These are phyloP conservation scores for Hypoxylon rubiginosum DNA, from an alignment of 2,329 filamentous ascomycete genomes.

Conservation along the genomic window DNA sequence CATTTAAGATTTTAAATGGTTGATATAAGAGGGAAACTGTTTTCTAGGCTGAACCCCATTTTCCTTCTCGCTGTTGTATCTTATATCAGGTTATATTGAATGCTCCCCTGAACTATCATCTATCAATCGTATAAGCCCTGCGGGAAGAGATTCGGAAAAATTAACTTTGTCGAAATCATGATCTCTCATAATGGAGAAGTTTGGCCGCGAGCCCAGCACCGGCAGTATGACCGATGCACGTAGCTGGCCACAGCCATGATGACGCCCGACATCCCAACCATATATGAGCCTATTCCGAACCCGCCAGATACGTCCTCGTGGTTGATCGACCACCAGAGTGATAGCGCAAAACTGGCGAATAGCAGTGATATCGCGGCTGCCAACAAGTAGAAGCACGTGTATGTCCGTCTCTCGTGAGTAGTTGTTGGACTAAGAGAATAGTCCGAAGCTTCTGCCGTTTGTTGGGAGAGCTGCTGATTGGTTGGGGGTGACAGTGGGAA, in stretches of 20 bases:
- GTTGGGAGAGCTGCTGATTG: not conserved
- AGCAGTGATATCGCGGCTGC: slow-evolving; percentile 8
- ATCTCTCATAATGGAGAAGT: not conserved
- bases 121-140: no score
- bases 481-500: not conserved
- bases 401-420: slow-evolving; percentile 6
- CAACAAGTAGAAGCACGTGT: slow-evolving; percentile 20
- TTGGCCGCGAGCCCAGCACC: slow-evolving; percentile 8
- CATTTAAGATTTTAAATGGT: no score
- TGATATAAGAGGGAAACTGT: no score
- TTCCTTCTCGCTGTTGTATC: no score
- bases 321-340: slow-evolving; percentile 26
- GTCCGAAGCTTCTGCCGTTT: not conserved
- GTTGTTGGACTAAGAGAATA: not conserved
- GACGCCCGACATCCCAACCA: slow-evolving; percentile 6
- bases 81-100: no score
- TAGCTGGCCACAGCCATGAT: slow-evolving; percentile 16
- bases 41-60: no score
- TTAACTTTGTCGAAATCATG: not conserved
- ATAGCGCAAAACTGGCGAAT: slow-evolving; percentile 12
- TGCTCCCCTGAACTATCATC: no score
- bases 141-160: no score
- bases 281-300: slow-evolving; percentile 22
- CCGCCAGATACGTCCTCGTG: slow-evolving; percentile 21
- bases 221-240: slow-evolving; percentile 13